Percentiles rank a stretch among this genome's conserved stretches.
phyloP scores from a whole-genome alignment of 139 green algal genomes.

The Chlamydomonas schloesseri region DNA sequence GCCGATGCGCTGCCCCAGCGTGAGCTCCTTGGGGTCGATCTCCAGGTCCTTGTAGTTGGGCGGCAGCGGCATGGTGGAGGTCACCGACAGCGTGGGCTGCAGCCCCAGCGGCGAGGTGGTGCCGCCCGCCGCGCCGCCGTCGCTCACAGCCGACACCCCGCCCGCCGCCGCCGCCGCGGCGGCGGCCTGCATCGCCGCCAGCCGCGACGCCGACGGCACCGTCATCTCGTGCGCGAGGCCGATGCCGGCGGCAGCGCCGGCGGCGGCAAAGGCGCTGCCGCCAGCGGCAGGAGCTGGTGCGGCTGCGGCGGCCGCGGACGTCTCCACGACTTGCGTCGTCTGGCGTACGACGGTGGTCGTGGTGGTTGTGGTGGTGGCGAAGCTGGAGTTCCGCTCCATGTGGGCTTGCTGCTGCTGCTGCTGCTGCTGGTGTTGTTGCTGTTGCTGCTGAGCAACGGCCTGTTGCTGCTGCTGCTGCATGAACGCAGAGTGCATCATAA shows the following conservation, averaged over 20 bases:
- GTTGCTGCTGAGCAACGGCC: not conserved
- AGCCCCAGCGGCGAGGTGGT: not conserved
- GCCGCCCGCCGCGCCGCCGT: not conserved
- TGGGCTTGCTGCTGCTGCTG: not conserved
- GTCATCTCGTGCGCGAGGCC: conserved; percentile 17
- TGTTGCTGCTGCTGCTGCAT: not conserved
- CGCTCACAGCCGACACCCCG: not conserved
- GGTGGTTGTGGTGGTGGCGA: not conserved
- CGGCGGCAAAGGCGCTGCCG: not conserved
- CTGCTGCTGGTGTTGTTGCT: not conserved
- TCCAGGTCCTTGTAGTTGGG: conserved; percentile 65
- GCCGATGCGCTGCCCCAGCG: conserved; percentile 78
- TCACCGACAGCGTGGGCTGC: conserved; percentile 9
- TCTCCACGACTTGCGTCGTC: not conserved
- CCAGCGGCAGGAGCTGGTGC: not conserved
- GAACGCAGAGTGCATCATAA: not conserved
- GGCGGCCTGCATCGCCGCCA: not conserved
- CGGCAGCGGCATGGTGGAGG: conserved; percentile 20
- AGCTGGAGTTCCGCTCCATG: not conserved
- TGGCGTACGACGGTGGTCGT: not conserved
- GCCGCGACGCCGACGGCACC: not conserved
- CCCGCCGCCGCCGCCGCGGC: not conserved
- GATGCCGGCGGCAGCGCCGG: not conserved
- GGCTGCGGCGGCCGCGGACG: not conserved
- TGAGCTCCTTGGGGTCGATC: conserved; percentile 76